A percentile compares a stretch with the other conserved stretches of the same genome.
Evolutionary conservation across 139 green algal genomes (phyloP).

Genomic region (Volvox reticuliferus): DNA sequence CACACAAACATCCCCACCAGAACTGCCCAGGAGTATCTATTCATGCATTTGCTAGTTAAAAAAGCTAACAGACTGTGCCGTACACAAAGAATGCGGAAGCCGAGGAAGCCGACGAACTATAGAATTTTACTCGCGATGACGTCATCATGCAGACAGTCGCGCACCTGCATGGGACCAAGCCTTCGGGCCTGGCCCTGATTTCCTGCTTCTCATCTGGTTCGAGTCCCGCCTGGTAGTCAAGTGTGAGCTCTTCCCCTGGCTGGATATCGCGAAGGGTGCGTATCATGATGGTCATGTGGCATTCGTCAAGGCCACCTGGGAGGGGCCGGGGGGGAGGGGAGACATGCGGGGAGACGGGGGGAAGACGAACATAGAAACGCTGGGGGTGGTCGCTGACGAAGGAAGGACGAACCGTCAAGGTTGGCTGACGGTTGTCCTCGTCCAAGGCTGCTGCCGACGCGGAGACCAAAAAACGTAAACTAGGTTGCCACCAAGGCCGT

Average conservation of each 20-base stretch:
- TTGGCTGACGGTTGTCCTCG: too few species aligned
- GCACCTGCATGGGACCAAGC: neutral
- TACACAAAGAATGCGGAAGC: too few species aligned
- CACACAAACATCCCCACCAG: neutral
- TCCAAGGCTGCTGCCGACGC: too few species aligned
- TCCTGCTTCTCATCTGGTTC: neutral
- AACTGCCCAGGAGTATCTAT: neutral
- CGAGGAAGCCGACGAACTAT: too few species aligned
- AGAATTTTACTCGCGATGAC: too few species aligned
- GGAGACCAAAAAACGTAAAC: too few species aligned
- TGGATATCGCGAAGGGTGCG: slow-evolving; percentile 57
- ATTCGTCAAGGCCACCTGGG: slow-evolving; percentile 22
- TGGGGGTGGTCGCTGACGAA: too few species aligned
- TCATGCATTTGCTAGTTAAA: too few species aligned
- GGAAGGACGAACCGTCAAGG: too few species aligned
- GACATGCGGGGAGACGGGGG: neutral
- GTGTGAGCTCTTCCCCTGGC: slow-evolving; percentile 71
- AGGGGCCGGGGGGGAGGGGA: neutral
- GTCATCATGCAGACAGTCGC: neutral
- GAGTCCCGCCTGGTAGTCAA: slow-evolving; percentile 56
- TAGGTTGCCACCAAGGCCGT: too few species aligned
- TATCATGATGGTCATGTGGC: slow-evolving; percentile 52
- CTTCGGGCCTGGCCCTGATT: neutral
- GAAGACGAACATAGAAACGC: too few species aligned
- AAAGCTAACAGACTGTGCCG: too few species aligned